Base-by-base conservation (phyloP, 495 filamentous ascomycete genomes). In the Trichoderma reesei region DNA sequence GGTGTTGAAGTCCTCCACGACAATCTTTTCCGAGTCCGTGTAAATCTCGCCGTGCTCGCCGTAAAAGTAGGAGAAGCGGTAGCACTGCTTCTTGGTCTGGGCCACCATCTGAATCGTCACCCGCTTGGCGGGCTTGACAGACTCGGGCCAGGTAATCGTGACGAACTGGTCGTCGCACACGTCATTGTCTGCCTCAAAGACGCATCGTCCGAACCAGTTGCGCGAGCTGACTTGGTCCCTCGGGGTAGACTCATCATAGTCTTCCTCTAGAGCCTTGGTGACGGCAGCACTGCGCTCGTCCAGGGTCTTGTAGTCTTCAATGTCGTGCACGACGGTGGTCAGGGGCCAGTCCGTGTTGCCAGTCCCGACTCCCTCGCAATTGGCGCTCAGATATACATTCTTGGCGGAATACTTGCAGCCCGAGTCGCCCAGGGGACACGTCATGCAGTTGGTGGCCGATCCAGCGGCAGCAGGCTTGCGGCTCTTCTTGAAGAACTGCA, bases 31-130 rank as follows among this genome's bases (percentile, higher is more conserved):
- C 41, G 85, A 88, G 70, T 90, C 90, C 65, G 96, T 93, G 68
- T 82, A 82, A 37, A 98, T 85, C 76, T 98, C 94, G 14, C 94
- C 94, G 41, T 79, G 75, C 0, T 89, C 89, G 5, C 94, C 95
- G 75, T 96, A 96, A 10, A 96, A 80, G 38, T 88, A 76, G 0
- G 89, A 92, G 7, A 90, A 86, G 2, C 94, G 82, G 61, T 93
- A 82, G 72, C 94, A 97, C 56, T 95, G 88, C 71, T 83, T 84
- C 73, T 94, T 87, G 0, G 93, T 96, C 56, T 90, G 88, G 5
- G 92, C 92, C 31, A 92, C 86, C 94, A 98, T 97, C 72, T 96
- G 93, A 73, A 98, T 88, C 6, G 83, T 84, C 0, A 95, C 94
- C 16, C 86, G 91, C 74, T 97, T 98, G 13, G 90, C 83, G 84